Conservation (phyloP, 345 rosid genomes). For the Durio zibethinus region DNA sequence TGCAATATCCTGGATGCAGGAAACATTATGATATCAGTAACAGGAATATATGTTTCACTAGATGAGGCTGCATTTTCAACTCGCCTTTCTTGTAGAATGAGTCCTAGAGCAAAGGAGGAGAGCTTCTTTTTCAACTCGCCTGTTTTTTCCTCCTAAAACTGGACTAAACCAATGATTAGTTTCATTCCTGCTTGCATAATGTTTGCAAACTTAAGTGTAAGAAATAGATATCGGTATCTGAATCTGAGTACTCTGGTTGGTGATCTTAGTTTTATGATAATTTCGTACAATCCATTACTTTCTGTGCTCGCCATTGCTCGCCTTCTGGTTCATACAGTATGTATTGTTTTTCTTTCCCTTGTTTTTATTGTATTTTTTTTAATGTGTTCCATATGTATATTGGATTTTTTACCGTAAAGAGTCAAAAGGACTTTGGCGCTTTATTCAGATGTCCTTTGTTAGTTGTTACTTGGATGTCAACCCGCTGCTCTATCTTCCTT, state of each 20-base stretch:
- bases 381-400: not conserved
- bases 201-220: not conserved
- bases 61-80: conserved; percentile 15
- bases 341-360: not conserved
- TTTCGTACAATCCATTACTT: not conserved
- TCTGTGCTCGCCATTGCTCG: not conserved
- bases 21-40: conserved; percentile 15
- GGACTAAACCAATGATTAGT: not conserved
- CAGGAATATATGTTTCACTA: conserved; percentile 9
- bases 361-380: not conserved
- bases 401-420: too few relatives aligned
- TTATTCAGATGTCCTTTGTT: not conserved
- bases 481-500: not conserved
- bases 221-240: not conserved
- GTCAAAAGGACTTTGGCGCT: not conserved
- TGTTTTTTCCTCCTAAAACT: not conserved
- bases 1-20: conserved; percentile 44
- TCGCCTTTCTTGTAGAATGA: conserved; percentile 19
- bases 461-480: not conserved
- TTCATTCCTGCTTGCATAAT: conserved; percentile 4
- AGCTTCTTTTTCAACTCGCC: not conserved
- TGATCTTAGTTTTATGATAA: not conserved
- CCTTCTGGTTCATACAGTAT: not conserved
- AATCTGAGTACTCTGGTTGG: not conserved
- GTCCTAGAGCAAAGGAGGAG: conserved; percentile 11